phyloP scores from a whole-genome alignment of 495 filamentous ascomycete genomes.

The Copromyces sp. region DNA sequence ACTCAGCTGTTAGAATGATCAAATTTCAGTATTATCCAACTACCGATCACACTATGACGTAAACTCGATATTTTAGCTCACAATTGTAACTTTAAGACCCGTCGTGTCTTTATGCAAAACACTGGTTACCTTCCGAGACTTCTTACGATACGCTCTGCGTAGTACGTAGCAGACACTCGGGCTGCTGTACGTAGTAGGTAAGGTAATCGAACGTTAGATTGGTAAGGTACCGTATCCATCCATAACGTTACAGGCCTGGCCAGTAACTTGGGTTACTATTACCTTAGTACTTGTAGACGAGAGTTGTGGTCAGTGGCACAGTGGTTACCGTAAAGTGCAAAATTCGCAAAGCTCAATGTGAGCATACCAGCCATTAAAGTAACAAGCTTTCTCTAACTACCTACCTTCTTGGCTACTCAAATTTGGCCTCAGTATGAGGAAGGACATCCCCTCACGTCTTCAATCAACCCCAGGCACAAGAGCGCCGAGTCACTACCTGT shows the following conservation, averaged over 20 bases:
- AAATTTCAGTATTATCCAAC: background rate
- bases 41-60: background rate
- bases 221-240: background rate
- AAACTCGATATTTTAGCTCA: background rate
- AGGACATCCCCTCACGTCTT: background rate
- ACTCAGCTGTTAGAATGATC: background rate
- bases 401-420: background rate
- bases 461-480: background rate
- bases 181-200: background rate
- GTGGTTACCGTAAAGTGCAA: background rate
- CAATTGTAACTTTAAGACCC: background rate
- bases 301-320: background rate
- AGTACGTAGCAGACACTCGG: background rate
- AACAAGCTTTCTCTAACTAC: background rate
- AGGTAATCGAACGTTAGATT: background rate
- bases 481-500: background rate
- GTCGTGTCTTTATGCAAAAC: background rate
- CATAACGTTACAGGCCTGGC: background rate
- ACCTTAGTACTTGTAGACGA: no score
- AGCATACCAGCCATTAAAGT: background rate
- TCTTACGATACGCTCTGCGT: background rate
- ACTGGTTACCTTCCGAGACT: background rate
- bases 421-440: background rate
- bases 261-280: no score
- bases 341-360: background rate